Evolutionary conservation across 2,329 filamentous ascomycete species (phyloP), one percentile per base, ranked within the genome.

Genomic region (Xylaria sp.): DNA sequence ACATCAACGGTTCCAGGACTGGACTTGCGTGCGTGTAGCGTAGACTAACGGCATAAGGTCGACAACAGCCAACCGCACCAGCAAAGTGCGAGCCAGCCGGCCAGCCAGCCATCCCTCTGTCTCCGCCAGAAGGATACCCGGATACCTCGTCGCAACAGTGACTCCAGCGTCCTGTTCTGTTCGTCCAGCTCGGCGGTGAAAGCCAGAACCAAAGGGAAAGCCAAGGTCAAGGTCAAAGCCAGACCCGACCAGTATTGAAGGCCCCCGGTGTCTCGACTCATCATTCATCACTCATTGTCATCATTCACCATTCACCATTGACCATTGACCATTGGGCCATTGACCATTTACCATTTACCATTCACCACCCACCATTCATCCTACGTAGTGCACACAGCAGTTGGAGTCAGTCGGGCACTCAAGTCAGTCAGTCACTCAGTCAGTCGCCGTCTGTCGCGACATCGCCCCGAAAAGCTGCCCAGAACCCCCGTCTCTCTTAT

Each of bases 381-480:
- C n/a, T n/a, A n/a, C n/a, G n/a, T n/a, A n/a, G n/a, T n/a, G n/a
- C n/a, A n/a, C n/a, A n/a, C n/a, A n/a, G n/a, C n/a, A n/a, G n/a
- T n/a, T n/a, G n/a, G n/a, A n/a, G n/a, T n/a, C n/a, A n/a, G n/a
- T n/a, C n/a, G n/a, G n/a, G n/a, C n/a, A n/a, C n/a, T 22, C 44
- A 15, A 20, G 39, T 5, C 44, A 45, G 9, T 3, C 20, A 22
- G 51, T n/a, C n/a, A n/a, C n/a, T n/a, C n/a, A 56, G 22, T 47
- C 44, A 47, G 44, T 47, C 22, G 49, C 45, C 56, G 53, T 49
- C 63, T n/a, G n/a, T n/a, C n/a, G n/a, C n/a, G n/a, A 62, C 63
- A 56, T 61, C 55, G 58, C 56, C 49, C 17, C 4, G 4, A 27
- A 27, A 1, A 4, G 22, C 44, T 27, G 44, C 20, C 44, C 57